These are phyloP conservation scores for Lignosus rhinocerotis DNA, from an alignment of 1,284 basidiomycete species.

Conservation along the genomic window DNA sequence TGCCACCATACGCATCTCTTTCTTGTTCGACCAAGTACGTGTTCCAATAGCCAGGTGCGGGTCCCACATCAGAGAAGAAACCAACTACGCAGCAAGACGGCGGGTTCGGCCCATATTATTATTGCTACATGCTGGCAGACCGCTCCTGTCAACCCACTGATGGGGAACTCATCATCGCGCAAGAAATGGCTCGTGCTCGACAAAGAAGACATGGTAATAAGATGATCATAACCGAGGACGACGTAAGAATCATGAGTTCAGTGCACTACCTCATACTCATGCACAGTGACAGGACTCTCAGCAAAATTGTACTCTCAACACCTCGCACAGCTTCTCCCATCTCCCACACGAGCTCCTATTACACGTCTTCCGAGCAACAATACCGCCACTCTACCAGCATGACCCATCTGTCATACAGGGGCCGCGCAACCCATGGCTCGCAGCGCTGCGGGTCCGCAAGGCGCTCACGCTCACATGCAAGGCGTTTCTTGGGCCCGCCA, in stretches of 20 bases:
- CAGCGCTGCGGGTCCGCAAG: slow-evolving; percentile 8
- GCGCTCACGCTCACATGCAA: slow-evolving; percentile 13
- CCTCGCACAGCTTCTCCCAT: not conserved
- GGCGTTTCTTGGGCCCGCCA: slow-evolving; percentile 8
- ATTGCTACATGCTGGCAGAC: not conserved
- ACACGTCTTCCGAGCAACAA: slow-evolving; percentile 6
- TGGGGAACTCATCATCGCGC: slow-evolving; percentile 2
- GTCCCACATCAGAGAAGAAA: not conserved
- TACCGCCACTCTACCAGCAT: slow-evolving; percentile 6
- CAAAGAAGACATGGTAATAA: not conserved
- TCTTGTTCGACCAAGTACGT: not conserved
- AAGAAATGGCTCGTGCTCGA: slow-evolving; percentile 7
- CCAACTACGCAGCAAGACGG: not conserved
- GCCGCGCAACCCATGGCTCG: slow-evolving; percentile 4
- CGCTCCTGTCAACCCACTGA: not conserved
- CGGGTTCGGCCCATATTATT: too few relatives aligned
- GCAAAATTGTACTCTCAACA: not conserved
- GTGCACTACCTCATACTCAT: not conserved
- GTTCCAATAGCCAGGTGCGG: not conserved
- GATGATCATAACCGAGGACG: not conserved
- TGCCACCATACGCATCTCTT: not conserved
- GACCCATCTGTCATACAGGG: slow-evolving; percentile 7
- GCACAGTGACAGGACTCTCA: not conserved
- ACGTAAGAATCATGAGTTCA: not conserved
- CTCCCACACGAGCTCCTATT: slow-evolving; percentile 12